Conservation (phyloP, 352 stramenopile genomes). For the Globisporangium paddicum region DNA sequence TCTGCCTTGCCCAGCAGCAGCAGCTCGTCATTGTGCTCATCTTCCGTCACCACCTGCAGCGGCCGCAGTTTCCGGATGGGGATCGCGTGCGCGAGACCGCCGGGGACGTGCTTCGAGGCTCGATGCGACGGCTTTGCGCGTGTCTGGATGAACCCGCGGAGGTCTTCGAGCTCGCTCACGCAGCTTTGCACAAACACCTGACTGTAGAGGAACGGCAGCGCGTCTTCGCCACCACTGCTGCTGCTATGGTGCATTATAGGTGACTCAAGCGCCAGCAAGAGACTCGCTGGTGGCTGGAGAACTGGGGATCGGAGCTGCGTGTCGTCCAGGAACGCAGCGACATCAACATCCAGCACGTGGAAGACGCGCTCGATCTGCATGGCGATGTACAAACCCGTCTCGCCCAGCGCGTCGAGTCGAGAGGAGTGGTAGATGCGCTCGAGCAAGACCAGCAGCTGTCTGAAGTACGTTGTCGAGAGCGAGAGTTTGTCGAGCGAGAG, state of each 20-base stretch:
- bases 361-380: constrained; percentile 67
- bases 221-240: constrained; percentile 23
- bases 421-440: constrained; percentile 38
- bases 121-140: constrained; percentile 32
- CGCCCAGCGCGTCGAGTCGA: constrained; percentile 33
- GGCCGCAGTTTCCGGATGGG: constrained; percentile 60
- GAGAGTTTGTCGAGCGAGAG: constrained; percentile 48
- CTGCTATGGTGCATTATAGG: constrained; percentile 5
- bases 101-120: constrained; percentile 11
- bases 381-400: constrained; percentile 48
- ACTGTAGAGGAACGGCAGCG: constrained; percentile 58
- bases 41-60: constrained; percentile 41
- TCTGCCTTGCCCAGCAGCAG: neutral
- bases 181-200: constrained; percentile 66
- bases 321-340: constrained; percentile 11
- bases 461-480: constrained; percentile 40
- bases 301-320: constrained; percentile 12
- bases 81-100: constrained; percentile 14
- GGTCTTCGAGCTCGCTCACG: constrained; percentile 48
- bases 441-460: constrained; percentile 39
- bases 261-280: constrained; percentile 16
- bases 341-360: constrained; percentile 30
- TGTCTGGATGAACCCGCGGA: constrained; percentile 55
- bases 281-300: constrained; percentile 14
- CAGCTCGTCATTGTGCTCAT: constrained; percentile 13